These are phyloP conservation scores for Aspergillus pseudoviridinutans DNA, from an alignment of 2,329 filamentous ascomycete species.

Conservation along the genomic window DNA sequence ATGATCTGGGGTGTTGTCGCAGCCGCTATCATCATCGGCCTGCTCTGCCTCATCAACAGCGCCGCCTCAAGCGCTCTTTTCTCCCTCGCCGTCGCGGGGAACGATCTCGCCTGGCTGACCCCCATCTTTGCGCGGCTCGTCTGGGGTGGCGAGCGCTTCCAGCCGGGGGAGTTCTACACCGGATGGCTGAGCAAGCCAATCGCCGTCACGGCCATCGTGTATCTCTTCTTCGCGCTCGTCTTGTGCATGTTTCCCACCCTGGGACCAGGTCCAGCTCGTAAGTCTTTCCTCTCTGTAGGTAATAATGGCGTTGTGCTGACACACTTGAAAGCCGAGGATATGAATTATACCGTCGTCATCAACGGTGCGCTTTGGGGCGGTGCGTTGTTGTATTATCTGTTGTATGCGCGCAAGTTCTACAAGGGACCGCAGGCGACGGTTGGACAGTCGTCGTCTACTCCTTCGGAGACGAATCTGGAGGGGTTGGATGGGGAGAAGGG, in stretches of 20 bases:
- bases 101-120: constrained; percentile 56
- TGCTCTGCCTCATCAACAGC: constrained; percentile 54
- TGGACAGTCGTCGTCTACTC: constrained; percentile 20
- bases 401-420: constrained; percentile 58
- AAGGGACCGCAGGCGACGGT: constrained; percentile 57
- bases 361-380: constrained; percentile 56
- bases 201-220: constrained; percentile 51
- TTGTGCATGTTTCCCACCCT: constrained; percentile 56
- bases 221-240: constrained; percentile 52
- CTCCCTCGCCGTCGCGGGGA: constrained; percentile 50
- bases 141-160: constrained; percentile 56
- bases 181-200: constrained; percentile 51
- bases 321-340: constrained; percentile 36
- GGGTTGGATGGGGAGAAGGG: background rate
- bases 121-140: constrained; percentile 55
- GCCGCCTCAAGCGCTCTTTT: constrained; percentile 56
- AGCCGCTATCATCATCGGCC: constrained; percentile 50
- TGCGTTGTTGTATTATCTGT: constrained; percentile 51
- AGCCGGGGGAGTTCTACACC: constrained; percentile 56
- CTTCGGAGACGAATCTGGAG: constrained; percentile 4
- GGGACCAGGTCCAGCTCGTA: constrained; percentile 51
- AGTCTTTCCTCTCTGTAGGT: constrained; percentile 12
- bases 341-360: constrained; percentile 62
- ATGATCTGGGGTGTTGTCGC: constrained; percentile 54
- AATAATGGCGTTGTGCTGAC: constrained; percentile 6